Evolutionary conservation across 495 filamentous ascomycete species (phyloP).

Genomic region (Xylaria venustula): DNA sequence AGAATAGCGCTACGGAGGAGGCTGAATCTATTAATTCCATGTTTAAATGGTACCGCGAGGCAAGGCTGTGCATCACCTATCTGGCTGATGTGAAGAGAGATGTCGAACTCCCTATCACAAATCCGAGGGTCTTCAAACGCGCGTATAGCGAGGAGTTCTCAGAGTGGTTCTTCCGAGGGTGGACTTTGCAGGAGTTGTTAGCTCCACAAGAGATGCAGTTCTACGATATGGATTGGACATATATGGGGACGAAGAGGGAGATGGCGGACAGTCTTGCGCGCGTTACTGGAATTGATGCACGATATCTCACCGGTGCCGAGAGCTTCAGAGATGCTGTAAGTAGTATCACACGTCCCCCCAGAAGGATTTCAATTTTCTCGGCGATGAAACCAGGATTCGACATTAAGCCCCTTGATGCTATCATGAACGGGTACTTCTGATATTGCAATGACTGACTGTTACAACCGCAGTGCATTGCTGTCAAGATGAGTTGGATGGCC

Average conservation of each 20-base stretch:
- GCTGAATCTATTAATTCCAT: constrained; percentile 16
- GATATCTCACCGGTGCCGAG: not conserved
- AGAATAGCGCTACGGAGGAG: constrained; percentile 5
- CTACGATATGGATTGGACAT: constrained; percentile 26
- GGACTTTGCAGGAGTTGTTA: constrained; percentile 41
- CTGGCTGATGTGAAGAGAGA: constrained; percentile 17
- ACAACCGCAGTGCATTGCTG: constrained; percentile 15
- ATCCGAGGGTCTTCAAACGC: not conserved
- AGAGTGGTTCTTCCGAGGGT: constrained; percentile 40
- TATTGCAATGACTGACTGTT: constrained; percentile 25
- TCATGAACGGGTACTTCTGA: not conserved
- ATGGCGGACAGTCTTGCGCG: not conserved
- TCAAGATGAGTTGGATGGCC: constrained; percentile 24
- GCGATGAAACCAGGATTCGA: too few relatives aligned
- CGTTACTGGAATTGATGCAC: not conserved
- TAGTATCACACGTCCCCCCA: not conserved
- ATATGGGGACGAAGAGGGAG: constrained; percentile 23
- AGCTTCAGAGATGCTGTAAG: not conserved
- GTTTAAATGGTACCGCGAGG: constrained; percentile 9
- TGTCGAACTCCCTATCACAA: not conserved
- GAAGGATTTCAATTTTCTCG: too few relatives aligned
- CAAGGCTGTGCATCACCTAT: constrained; percentile 25
- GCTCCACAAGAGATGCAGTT: constrained; percentile 31
- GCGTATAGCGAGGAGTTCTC: not conserved
- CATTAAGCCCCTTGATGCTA: too few relatives aligned